Percentiles rank a stretch among this genome's conserved stretches.
Evolutionary conservation across 805 yeast species (phyloP).

Genomic region (Kazachstania bromeliacearum): DNA sequence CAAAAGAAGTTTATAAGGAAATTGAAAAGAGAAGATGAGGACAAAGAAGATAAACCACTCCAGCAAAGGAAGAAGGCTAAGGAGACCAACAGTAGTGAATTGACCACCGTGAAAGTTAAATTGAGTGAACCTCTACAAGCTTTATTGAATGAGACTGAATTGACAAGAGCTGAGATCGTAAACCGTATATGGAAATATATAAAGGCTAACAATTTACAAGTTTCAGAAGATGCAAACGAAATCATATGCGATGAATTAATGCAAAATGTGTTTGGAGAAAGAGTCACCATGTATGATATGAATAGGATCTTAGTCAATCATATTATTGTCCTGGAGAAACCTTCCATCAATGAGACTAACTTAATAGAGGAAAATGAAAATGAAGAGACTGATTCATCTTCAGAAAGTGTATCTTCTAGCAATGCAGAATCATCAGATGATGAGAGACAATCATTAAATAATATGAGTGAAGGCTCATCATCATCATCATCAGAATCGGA

Average conservation of each 20-base stretch:
- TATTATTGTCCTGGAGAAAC: too few species aligned
- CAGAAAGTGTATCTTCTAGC: background rate
- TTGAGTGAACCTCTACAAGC: constrained; percentile 42
- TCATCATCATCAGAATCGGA: too few species aligned
- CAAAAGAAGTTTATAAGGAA: background rate
- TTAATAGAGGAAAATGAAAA: constrained; percentile 34
- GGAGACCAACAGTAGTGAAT: constrained; percentile 1
- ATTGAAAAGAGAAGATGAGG: background rate
- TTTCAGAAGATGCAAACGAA: constrained; percentile 55
- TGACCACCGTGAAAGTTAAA: constrained; percentile 30
- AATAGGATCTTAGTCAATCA: constrained; percentile 45
- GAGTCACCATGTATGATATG: constrained; percentile 50
- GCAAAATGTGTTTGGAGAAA: constrained; percentile 50
- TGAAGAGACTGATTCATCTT: background rate
- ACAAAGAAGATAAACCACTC: constrained; percentile 2
- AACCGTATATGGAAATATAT: constrained; percentile 65
- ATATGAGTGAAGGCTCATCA: too few species aligned
- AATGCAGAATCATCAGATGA: too few species aligned
- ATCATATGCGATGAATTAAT: constrained; percentile 55
- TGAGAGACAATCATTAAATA: too few species aligned
- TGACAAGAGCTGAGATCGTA: constrained; percentile 60
- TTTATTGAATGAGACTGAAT: constrained; percentile 36
- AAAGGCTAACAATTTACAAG: constrained; percentile 50
- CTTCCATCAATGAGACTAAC: too few species aligned
- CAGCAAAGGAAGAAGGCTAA: background rate